These are phyloP conservation scores for Cucumis variabilis DNA, from an alignment of 331 rosid genomes.

Conservation along the genomic window DNA sequence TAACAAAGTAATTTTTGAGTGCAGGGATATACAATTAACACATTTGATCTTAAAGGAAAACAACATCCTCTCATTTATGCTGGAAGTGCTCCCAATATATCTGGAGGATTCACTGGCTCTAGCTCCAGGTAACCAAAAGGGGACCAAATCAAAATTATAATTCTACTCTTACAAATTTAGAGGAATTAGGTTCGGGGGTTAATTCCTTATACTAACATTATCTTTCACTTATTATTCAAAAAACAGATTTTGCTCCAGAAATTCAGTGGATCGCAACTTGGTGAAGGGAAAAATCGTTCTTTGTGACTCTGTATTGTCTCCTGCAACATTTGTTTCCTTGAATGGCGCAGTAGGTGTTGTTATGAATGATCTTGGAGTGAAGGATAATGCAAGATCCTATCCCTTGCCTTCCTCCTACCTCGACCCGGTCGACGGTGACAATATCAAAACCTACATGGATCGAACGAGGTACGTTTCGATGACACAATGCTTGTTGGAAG, in stretches of 20 bases:
- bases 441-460: slow-evolving; percentile 12
- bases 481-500: not conserved
- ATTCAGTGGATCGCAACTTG: slow-evolving; percentile 35
- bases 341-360: slow-evolving; percentile 43
- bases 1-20: not conserved
- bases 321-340: not conserved
- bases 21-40: slow-evolving; percentile 52
- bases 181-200: not conserved
- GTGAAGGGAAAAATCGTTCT: slow-evolving; percentile 52
- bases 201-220: not conserved
- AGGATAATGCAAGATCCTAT: not conserved
- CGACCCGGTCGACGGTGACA: not conserved
- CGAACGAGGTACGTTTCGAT: not conserved
- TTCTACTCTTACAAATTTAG: not conserved
- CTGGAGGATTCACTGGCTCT: slow-evolving; percentile 23
- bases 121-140: slow-evolving; percentile 42
- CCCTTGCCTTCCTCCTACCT: slow-evolving; percentile 42
- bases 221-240: too few relatives aligned
- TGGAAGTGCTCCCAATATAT: slow-evolving; percentile 48
- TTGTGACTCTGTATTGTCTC: not conserved
- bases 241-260: slow-evolving; percentile 5
- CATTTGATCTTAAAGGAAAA: slow-evolving; percentile 43
- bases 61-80: slow-evolving; percentile 43
- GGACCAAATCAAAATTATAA: not conserved
- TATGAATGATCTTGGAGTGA: not conserved